Evolutionary conservation across 441 rosid genomes (phyloP), one percentile per base, ranked within the genome.

Genomic region (Pelargonium citronellum): DNA sequence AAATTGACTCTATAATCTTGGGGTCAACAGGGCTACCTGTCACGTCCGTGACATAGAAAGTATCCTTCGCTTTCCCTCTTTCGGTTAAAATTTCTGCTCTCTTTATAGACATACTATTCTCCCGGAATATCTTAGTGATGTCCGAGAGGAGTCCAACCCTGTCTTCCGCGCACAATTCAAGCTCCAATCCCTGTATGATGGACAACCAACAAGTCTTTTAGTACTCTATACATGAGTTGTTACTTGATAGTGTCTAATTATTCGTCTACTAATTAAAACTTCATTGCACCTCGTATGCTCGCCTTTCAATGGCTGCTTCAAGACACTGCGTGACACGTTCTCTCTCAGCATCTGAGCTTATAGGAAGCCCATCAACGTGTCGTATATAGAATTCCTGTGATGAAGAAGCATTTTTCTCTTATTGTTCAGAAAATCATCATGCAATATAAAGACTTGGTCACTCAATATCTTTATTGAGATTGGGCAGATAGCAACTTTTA

Each of bases 251-350:
- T n/a, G 15, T 13, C 0, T 51, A n/a, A 51, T n/a, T 10, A 15
- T 7, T 27, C 27, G 51, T 61, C 11, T 37, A 51, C 58, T 7
- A 20, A n/a, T 10, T 19, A 41, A 15, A 22, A 63, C 16, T 19
- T 67, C 37, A 44, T 0, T 7, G 30, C 77, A 87, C 98, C 92
- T 91, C 93, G 2, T 79, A 87, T 41, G 85, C 89, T 67, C 98
- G 81, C 81, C 98, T 87, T 78, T 89, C 86, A 67, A 94, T 91
- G 71, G 97, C 98, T 55, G 97, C 98, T 85, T 86, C 90, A 30
- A 94, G 93, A 83, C 98, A 94, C 73, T 88, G 91, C 22, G 75
- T 76, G 9, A 94, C 88, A 46, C 98, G 91, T 15, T 88, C 93
- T 79, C 93, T 83, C 79, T 93, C 97, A 4, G 96, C 96, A 73